Conservation (phyloP, 1,284 basidiomycete genomes). For the Melampsora abietis-canadensis region DNA sequence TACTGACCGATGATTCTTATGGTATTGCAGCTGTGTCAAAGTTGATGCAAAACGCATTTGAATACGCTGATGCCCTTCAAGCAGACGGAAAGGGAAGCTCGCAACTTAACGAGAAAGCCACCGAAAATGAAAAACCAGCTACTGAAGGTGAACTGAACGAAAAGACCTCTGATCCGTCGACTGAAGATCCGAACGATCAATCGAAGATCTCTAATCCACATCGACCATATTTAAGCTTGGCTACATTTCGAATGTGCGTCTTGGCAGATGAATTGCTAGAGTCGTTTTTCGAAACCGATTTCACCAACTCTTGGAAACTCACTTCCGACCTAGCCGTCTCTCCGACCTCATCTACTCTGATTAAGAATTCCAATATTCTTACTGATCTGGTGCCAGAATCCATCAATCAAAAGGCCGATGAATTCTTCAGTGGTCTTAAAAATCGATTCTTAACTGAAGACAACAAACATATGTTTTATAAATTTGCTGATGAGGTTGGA, state of each 20-base stretch:
- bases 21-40: slow-evolving; percentile 68
- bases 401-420: slow-evolving; percentile 51
- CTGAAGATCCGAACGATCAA: slow-evolving; percentile 26
- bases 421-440: slow-evolving; percentile 60
- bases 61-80: slow-evolving; percentile 82
- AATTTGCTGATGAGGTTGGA: slow-evolving; percentile 85
- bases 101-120: not conserved
- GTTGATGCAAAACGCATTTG: slow-evolving; percentile 94
- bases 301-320: slow-evolving; percentile 79
- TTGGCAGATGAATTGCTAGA: slow-evolving; percentile 90
- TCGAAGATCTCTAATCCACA: slow-evolving; percentile 32
- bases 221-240: slow-evolving; percentile 52
- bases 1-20: not conserved
- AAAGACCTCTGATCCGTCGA: slow-evolving; percentile 23
- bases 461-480: slow-evolving; percentile 78
- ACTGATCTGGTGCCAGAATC: slow-evolving; percentile 31
- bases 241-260: slow-evolving; percentile 93
- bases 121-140: slow-evolving; percentile 8
- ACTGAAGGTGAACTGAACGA: slow-evolving; percentile 11
- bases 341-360: slow-evolving; percentile 50
- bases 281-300: slow-evolving; percentile 86
- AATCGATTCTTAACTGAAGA: slow-evolving; percentile 80
- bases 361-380: slow-evolving; percentile 21
- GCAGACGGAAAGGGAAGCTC: slow-evolving; percentile 9
- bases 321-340: slow-evolving; percentile 61